Evolutionary conservation across 1,284 basidiomycete species (phyloP).

Genomic region (Cystobasidium sp.): DNA sequence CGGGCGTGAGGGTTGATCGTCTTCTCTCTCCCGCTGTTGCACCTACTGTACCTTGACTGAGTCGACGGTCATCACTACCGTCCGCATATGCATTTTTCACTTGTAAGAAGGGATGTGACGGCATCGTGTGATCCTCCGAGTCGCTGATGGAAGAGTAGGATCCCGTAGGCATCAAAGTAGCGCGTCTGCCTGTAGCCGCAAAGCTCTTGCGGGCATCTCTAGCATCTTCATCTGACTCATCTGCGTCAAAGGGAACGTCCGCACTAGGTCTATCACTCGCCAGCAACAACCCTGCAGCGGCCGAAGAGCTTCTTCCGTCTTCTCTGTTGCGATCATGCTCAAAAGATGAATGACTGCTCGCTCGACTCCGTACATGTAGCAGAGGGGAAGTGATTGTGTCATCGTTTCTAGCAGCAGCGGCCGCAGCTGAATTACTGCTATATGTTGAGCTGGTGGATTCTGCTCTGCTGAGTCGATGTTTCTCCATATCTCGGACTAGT

Average conservation of each 20-base stretch:
- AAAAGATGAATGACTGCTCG: constrained; percentile 1
- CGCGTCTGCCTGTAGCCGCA: constrained; percentile 6
- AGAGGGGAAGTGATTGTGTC: constrained; percentile 21
- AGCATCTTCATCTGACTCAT: constrained; percentile 15
- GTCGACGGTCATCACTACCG: background rate
- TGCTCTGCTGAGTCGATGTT: constrained; percentile 6
- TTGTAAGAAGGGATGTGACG: background rate
- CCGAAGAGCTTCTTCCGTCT: background rate
- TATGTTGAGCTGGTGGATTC: constrained; percentile 13
- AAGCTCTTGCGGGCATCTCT: constrained; percentile 20
- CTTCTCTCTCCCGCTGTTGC: background rate
- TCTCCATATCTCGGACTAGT: constrained; percentile 28
- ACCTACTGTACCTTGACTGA: background rate
- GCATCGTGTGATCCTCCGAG: background rate
- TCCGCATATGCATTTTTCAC: background rate
- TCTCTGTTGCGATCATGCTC: background rate
- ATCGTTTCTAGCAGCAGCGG: background rate
- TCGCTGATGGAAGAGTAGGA: constrained; percentile 11
- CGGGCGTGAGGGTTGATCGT: constrained; percentile 3
- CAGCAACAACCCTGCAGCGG: background rate
- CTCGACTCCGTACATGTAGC: background rate
- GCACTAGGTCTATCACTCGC: constrained; percentile 1
- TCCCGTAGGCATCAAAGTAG: constrained; percentile 24
- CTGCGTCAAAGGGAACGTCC: constrained; percentile 25
- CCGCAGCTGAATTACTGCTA: background rate